A percentile compares a stretch with the other conserved stretches of the same genome.
phyloP scores from a whole-genome alignment of 306 rosid genomes.

The Malus sieversii region DNA sequence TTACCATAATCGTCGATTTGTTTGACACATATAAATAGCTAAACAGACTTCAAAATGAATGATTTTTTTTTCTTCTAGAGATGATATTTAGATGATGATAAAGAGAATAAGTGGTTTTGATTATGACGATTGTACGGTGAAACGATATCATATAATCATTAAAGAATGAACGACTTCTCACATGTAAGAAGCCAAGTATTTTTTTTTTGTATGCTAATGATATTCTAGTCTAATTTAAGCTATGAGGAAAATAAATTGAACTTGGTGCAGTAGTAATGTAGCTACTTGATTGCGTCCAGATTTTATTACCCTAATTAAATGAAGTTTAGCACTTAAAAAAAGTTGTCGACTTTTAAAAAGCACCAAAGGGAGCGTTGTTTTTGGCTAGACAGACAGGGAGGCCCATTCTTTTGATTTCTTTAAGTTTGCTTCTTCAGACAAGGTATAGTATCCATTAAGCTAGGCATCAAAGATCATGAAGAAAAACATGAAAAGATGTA shows the following conservation, averaged over 20 bases:
- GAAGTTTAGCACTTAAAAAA: conserved; percentile 30
- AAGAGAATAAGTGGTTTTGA: no score
- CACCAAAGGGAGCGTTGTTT: conserved; percentile 35
- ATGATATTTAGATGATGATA: no score
- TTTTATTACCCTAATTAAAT: background rate
- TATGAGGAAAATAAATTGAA: no score
- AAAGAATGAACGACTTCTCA: no score
- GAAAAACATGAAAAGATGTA: conserved; percentile 27
- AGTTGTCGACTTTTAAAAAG: conserved; percentile 38
- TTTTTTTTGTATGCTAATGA: no score
- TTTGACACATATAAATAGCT: no score
- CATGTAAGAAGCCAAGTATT: background rate
- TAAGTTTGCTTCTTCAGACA: conserved; percentile 72
- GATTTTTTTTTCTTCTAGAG: no score
- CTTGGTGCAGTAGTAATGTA: no score
- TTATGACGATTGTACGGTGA: background rate
- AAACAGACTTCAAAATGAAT: background rate
- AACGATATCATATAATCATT: no score
- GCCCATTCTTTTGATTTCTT: conserved; percentile 62
- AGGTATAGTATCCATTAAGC: conserved; percentile 78
- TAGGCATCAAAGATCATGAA: conserved; percentile 60
- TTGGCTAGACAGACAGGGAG: conserved; percentile 53
- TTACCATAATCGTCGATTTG: no score
- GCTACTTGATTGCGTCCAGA: background rate
- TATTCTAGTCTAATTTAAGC: background rate